Percentiles rank a stretch among this genome's conserved stretches.
Evolutionary conservation across 495 filamentous ascomycete genomes (phyloP).

Genomic region (Penicillium bialowiezense): DNA sequence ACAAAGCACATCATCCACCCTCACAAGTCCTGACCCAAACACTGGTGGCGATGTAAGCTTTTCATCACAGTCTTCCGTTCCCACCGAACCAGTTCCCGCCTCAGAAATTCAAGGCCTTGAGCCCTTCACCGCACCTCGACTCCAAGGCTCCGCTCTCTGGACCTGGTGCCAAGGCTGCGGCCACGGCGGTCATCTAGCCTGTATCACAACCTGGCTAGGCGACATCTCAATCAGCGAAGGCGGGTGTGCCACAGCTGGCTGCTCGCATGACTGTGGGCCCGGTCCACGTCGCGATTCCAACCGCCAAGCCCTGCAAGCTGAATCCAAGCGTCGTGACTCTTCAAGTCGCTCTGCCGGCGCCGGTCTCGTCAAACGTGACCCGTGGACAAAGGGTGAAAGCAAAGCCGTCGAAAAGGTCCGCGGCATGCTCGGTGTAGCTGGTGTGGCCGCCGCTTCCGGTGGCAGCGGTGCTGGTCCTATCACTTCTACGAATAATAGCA

Average conservation of each 20-base stretch:
- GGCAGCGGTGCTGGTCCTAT: constrained; percentile 18
- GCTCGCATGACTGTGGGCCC: constrained; percentile 69
- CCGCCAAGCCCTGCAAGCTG: constrained; percentile 30
- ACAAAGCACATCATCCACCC: constrained; percentile 15
- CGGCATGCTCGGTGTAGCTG: constrained; percentile 40
- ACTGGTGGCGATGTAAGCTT: constrained; percentile 21
- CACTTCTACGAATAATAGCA: constrained; percentile 19
- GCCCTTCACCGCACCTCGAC: constrained; percentile 20
- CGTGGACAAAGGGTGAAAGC: constrained; percentile 42
- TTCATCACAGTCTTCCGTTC: constrained; percentile 27
- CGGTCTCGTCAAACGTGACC: constrained; percentile 42
- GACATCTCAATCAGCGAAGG: constrained; percentile 58
- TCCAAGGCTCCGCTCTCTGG: constrained; percentile 50
- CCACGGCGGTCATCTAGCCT: constrained; percentile 71
- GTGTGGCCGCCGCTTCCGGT: constrained; percentile 23
- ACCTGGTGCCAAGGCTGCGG: constrained; percentile 71
- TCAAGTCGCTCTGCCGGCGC: constrained; percentile 32
- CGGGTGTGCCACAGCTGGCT: constrained; percentile 71
- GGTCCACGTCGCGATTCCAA: constrained; percentile 53
- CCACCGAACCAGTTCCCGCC: constrained; percentile 30
- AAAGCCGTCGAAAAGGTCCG: constrained; percentile 48
- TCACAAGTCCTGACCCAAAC: constrained; percentile 12
- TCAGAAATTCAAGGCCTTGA: constrained; percentile 22
- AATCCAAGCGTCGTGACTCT: constrained; percentile 39
- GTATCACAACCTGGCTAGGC: constrained; percentile 64